phyloP scores from a whole-genome alignment of 1,284 basidiomycete genomes.

The Naganishia albida region DNA sequence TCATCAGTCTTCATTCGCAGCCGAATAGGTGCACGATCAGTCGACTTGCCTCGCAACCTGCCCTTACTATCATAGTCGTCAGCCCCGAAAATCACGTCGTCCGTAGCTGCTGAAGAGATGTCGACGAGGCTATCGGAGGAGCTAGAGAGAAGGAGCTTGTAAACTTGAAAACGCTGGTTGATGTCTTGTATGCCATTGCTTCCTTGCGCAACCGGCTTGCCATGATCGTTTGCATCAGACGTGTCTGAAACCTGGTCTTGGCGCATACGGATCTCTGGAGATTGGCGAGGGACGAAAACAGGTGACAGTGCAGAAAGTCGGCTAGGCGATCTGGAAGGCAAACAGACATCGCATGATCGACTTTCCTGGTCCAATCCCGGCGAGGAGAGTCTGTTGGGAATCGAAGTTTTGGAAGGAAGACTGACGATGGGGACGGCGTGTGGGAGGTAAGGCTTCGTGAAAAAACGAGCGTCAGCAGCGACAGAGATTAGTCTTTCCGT shows the following conservation, averaged over 20 bases:
- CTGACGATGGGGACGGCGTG: neutral
- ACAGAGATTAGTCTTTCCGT: too few species aligned
- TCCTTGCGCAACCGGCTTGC: neutral
- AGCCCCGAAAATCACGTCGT: constrained; percentile 3
- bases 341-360: neutral
- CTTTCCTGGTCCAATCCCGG: neutral
- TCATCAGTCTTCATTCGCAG: too few species aligned
- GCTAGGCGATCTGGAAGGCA: neutral
- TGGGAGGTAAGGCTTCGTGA: neutral
- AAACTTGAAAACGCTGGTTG: neutral
- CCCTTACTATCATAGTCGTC: constrained; percentile 5
- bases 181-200: neutral
- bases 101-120: neutral
- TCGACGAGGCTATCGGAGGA: neutral
- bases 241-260: neutral
- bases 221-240: neutral
- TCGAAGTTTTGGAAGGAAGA: neutral
- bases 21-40: too few species aligned
- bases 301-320: constrained; percentile 6
- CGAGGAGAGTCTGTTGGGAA: too few species aligned
- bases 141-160: neutral
- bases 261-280: neutral
- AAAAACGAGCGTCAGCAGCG: neutral
- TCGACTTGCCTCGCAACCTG: constrained; percentile 8
- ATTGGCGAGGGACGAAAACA: neutral